phyloP scores from a whole-genome alignment of 2,329 filamentous ascomycete species.

The Fusarium domesticum region DNA sequence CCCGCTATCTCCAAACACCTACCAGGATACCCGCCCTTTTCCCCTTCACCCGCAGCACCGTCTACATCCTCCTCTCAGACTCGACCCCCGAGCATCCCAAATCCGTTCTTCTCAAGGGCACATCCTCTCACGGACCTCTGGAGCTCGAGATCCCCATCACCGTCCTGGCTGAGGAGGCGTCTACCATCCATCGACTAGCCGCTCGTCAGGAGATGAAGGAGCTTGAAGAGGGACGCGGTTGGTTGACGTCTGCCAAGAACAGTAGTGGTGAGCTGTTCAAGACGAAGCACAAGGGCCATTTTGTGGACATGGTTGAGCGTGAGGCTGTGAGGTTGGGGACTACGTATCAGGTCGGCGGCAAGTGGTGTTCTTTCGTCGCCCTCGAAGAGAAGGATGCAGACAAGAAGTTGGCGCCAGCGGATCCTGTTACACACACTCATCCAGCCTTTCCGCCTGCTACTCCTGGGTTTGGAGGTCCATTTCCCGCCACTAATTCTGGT shows the following conservation, averaged over 20 bases:
- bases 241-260: constrained; percentile 54
- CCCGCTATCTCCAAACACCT: constrained; percentile 63
- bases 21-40: constrained; percentile 62
- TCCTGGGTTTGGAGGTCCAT: too few species aligned
- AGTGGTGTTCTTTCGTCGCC: constrained; percentile 72
- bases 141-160: constrained; percentile 63
- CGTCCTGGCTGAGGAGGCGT: constrained; percentile 40
- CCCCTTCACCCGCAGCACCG: constrained; percentile 61
- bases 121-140: constrained; percentile 55
- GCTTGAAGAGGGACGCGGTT: constrained; percentile 67
- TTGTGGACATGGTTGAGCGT: constrained; percentile 58
- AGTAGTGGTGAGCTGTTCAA: constrained; percentile 43
- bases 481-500: too few species aligned
- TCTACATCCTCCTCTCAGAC: constrained; percentile 63
- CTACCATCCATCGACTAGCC: constrained; percentile 67
- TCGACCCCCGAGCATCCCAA: constrained; percentile 42
- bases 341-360: constrained; percentile 63
- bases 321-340: constrained; percentile 66
- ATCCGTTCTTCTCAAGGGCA: constrained; percentile 58
- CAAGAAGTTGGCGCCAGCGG: constrained; percentile 1
- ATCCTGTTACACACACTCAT: too few species aligned
- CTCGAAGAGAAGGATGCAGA: constrained; percentile 44
- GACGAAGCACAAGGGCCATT: constrained; percentile 47
- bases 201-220: constrained; percentile 66
- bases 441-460: too few species aligned